Conservation (phyloP, 208 protist species). For the Trypanosomatidae sp. region DNA sequence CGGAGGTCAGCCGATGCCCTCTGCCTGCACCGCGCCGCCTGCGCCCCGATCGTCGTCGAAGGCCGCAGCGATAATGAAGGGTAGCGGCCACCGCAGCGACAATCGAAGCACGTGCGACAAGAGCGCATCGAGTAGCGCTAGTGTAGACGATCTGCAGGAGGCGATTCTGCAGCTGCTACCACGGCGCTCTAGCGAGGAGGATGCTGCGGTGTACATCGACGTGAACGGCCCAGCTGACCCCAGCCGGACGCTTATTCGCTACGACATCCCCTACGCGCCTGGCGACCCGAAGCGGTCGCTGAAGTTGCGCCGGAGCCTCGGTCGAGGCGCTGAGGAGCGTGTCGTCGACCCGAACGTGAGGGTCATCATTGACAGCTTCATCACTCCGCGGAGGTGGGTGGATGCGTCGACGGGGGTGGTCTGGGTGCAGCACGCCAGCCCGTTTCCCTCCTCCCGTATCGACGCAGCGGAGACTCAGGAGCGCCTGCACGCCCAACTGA, state of each 20-base stretch:
- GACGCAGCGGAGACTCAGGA: conserved; percentile 67
- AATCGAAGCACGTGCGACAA: not conserved
- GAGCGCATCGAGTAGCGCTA: not conserved
- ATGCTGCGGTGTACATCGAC: conserved; percentile 45
- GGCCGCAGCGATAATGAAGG: not conserved
- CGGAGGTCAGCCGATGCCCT: conserved; percentile 3
- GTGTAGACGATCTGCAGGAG: conserved; percentile 14
- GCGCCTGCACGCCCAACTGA: conserved; percentile 36
- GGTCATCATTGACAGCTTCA: conserved; percentile 81
- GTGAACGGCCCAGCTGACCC: conserved; percentile 67
- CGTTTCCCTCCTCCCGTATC: conserved; percentile 64
- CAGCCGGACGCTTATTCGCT: conserved; percentile 63
- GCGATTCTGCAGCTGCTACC: conserved; percentile 42
- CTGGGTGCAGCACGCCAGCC: conserved; percentile 88
- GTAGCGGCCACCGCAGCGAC: not conserved
- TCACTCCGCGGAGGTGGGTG: conserved; percentile 75
- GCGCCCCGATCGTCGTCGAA: conserved; percentile 1
- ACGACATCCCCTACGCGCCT: conserved; percentile 78
- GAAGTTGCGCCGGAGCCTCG: conserved; percentile 49
- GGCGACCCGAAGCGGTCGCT: conserved; percentile 62
- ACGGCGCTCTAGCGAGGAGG: conserved; percentile 7
- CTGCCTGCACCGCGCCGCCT: conserved; percentile 3
- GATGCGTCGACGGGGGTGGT: conserved; percentile 50
- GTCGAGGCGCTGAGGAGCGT: conserved; percentile 22
- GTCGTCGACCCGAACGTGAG: conserved; percentile 79